Conservation (phyloP, 768 basidiomycete species). For the Macrolepiota fuliginosa region DNA sequence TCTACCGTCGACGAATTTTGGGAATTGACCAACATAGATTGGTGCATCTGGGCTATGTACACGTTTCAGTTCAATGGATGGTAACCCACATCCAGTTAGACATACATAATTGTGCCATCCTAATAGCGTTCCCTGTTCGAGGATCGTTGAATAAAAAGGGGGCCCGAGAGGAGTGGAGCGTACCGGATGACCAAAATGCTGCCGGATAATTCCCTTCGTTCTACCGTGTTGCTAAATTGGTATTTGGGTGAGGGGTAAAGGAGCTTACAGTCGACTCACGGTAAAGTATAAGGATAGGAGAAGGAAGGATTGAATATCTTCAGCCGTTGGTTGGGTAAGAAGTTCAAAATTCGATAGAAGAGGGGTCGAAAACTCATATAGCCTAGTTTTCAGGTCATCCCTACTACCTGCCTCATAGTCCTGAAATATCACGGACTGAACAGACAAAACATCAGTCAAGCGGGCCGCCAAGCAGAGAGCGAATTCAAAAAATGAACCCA, state of each 20-base stretch:
- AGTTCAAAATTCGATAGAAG: constrained; percentile 7
- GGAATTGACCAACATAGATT: not conserved
- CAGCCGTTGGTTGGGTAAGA: constrained; percentile 11
- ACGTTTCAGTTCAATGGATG: not conserved
- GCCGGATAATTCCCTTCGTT: constrained; percentile 15
- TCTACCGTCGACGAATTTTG: not conserved
- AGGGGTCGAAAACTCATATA: constrained; percentile 16
- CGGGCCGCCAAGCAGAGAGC: not conserved
- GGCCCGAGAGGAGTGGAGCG: not conserved
- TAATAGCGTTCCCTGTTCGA: constrained; percentile 14
- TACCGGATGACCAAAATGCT: not conserved
- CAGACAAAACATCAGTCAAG: not conserved
- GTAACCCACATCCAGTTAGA: not conserved
- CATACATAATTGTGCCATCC: constrained; percentile 18
- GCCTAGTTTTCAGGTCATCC: constrained; percentile 14
- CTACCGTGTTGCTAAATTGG: constrained; percentile 1
- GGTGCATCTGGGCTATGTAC: not conserved
- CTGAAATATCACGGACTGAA: constrained; percentile 12
- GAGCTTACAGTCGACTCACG: not conserved
- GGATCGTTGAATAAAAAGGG: not conserved
- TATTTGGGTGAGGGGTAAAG: not conserved
- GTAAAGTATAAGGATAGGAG: constrained; percentile 15
- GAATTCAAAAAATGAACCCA: constrained; percentile 1
- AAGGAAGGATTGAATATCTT: constrained; percentile 15
- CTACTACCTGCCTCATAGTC: constrained; percentile 15